phyloP scores from a whole-genome alignment of 305 asterid genomes.

The Ilex paraguariensis region DNA sequence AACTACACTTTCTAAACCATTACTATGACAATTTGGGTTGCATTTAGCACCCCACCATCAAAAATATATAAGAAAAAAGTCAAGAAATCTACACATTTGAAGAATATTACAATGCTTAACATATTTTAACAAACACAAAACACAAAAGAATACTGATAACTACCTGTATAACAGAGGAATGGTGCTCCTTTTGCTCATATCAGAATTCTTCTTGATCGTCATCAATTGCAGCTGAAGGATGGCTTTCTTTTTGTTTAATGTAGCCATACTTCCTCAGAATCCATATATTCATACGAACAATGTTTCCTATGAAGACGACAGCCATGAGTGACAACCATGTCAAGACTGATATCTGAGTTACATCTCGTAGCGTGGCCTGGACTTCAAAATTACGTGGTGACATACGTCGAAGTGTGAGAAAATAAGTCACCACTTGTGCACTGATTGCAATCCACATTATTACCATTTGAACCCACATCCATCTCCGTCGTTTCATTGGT shows the following conservation, averaged over 20 bases:
- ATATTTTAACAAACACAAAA: too few species aligned
- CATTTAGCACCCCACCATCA: too few species aligned
- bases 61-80: too few species aligned
- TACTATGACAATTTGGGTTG: too few species aligned
- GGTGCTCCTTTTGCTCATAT: too few species aligned
- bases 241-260: slow-evolving; percentile 7
- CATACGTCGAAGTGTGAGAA: slow-evolving; percentile 29
- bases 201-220: slow-evolving; percentile 14
- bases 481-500: slow-evolving; percentile 28
- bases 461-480: slow-evolving; percentile 39
- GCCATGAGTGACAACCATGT: slow-evolving; percentile 35
- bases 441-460: slow-evolving; percentile 37
- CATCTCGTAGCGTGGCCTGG: too few species aligned
- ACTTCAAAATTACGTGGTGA: slow-evolving; percentile 7
- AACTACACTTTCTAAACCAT: too few species aligned
- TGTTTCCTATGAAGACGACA: slow-evolving; percentile 28
- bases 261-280: slow-evolving; percentile 27
- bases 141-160: too few species aligned
- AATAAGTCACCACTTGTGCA: slow-evolving; percentile 29
- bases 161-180: too few species aligned
- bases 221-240: slow-evolving; percentile 1
- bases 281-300: slow-evolving; percentile 32
- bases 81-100: too few species aligned
- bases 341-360: slow-evolving; percentile 1
- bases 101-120: too few species aligned